Percentiles rank a stretch among this genome's conserved stretches.
These are phyloP conservation scores for Nymphaea colorata DNA, from an alignment of 164 flowering plant genomes.

Conservation along the genomic window DNA sequence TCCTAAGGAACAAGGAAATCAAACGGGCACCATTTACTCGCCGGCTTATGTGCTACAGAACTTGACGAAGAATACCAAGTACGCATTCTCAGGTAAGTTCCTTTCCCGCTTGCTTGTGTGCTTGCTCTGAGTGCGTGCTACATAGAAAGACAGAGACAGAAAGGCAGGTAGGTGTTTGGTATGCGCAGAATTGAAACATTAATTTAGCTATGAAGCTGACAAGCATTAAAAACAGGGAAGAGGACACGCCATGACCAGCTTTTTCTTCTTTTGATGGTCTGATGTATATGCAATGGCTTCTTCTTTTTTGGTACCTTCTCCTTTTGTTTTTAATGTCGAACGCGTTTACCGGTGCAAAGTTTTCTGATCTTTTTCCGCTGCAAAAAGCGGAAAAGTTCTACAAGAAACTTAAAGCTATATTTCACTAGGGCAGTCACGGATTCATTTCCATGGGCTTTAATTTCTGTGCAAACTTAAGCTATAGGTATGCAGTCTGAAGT, in stretches of 20 bases:
- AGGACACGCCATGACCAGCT: not conserved
- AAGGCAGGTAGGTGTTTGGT: not conserved
- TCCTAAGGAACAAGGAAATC: not conserved
- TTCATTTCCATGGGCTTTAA: too few relatives aligned
- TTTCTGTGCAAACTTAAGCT: too few relatives aligned
- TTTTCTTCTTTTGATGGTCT: not conserved
- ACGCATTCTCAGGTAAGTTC: slow-evolving; percentile 64
- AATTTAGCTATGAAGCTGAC: not conserved
- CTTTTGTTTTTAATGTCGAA: not conserved
- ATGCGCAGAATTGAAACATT: not conserved
- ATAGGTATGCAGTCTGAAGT: too few relatives aligned
- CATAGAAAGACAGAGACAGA: too few relatives aligned
- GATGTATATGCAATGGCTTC: not conserved
- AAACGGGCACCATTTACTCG: slow-evolving; percentile 11
- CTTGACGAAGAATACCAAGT: slow-evolving; percentile 40
- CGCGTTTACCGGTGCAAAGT: not conserved
- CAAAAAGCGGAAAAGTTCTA: too few relatives aligned
- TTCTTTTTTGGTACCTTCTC: not conserved
- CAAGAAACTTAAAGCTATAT: too few relatives aligned
- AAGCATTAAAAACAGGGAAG: not conserved
- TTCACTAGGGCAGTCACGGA: too few relatives aligned
- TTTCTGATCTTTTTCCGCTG: not conserved
- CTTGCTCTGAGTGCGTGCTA: not conserved
- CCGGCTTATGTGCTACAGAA: slow-evolving; percentile 43
- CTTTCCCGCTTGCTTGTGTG: not conserved